These are phyloP conservation scores for Colletotrichum lupini DNA, from an alignment of 2,329 filamentous ascomycete genomes.

Conservation along the genomic window DNA sequence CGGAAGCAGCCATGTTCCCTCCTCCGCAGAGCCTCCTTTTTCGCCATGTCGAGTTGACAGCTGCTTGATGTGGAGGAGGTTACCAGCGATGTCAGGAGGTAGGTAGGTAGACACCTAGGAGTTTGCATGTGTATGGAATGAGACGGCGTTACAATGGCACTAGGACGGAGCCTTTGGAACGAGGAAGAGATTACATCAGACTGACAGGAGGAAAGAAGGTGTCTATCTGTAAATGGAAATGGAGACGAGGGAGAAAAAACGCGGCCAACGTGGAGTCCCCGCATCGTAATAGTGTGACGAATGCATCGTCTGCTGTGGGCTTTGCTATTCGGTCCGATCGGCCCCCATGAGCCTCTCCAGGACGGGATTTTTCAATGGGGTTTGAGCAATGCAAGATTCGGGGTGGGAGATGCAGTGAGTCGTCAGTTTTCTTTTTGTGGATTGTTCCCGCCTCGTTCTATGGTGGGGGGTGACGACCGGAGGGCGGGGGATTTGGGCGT, in stretches of 20 bases:
- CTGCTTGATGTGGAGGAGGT: not conserved
- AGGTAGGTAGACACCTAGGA: not conserved
- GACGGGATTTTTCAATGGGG: not conserved
- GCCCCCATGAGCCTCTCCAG: not conserved
- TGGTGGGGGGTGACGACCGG: not conserved
- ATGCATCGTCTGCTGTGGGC: not conserved
- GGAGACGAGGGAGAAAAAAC: not conserved
- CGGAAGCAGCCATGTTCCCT: conserved; percentile 22
- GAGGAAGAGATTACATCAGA: conserved; percentile 18
- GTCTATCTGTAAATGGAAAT: not conserved
- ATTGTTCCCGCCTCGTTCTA: not conserved
- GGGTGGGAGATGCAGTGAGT: not conserved
- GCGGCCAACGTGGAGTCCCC: conserved; percentile 20
- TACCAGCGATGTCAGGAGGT: not conserved
- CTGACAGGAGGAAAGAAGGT: conserved; percentile 5
- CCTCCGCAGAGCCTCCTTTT: conserved; percentile 8
- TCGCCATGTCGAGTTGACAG: not conserved
- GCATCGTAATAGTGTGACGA: not conserved
- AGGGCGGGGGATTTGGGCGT: too few relatives aligned
- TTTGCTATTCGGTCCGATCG: conserved; percentile 24
- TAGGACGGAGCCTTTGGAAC: not conserved
- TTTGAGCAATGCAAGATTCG: not conserved
- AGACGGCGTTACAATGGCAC: not conserved
- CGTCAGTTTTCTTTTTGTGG: not conserved
- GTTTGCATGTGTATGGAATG: not conserved